Base-by-base conservation (phyloP, 2,329 filamentous ascomycete species). In the Capronia coronata region DNA sequence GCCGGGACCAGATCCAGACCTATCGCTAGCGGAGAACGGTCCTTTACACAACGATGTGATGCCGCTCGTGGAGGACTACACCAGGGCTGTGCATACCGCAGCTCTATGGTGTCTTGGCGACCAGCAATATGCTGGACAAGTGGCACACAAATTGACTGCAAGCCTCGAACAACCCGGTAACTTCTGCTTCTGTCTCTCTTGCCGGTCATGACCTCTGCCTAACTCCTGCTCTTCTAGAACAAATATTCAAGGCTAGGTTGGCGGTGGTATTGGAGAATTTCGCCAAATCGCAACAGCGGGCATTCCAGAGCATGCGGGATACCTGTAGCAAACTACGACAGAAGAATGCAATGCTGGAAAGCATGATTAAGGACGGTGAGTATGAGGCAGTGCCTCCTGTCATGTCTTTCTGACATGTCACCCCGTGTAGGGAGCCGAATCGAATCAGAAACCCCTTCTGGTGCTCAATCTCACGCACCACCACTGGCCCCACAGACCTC, bases 41-140 rank as follows among this genome's bases (percentile, higher is more conserved):
- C 49, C 53, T 4, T 37, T 55, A 27, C 46, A 51, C 16, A 55
- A 22, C 11, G 53, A 55, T 43, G 53, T 55, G 2, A 34, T 44
- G 40, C 53, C 53, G 3, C 30, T 55, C 21, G 43, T 55, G 2
- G 49, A 55, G 23, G 49, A 55, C 22, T 52, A 52, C 34, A 52
- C 44, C 14, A 43, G 35, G 22, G 44, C 43, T 38, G 47, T 55
- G 10, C 53, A 50, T 18, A 22, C 27, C 25, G 37, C 29, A 2
- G 48, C 48, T 14, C 23, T 43, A 13, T 35, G 45, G 19, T 37
- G 27, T 19, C 14, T 54, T 6, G 38, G n/a, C 19, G 22, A 34
- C 14, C 42, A 47, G 4, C 43, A 39, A 18, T 47, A 49, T 38
- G 16, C 19, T 22, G 48, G 39, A 10, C 14, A 27, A 10, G 11